Evolutionary conservation across 805 yeast genomes (phyloP), one percentile per base, ranked within the genome.

Genomic region (Metschnikowia continentalis): DNA sequence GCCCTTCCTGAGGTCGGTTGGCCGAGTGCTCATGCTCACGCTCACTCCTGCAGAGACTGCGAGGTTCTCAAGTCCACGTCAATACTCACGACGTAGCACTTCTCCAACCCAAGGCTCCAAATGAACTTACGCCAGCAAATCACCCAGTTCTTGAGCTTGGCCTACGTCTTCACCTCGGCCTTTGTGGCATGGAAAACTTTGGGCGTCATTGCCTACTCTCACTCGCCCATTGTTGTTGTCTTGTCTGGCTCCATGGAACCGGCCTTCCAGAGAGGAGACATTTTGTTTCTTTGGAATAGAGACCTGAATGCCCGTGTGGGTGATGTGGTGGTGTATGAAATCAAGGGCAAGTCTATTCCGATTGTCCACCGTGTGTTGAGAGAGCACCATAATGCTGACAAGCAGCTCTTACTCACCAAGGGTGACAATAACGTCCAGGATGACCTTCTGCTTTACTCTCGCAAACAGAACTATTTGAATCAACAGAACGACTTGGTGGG

Each of bases 241-340:
- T 79, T 94, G 45, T 90, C 98, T 1, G 99, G 99, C 5, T 92
- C 98, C 2, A 94, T 94, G 99, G 99, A 94, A 67, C 99, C 99
- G 2, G 99, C 99, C 1, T 94, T 94, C 78, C 97, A 94, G 70
- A 81, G 99, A 70, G 99, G 99, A 46, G 99, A 94, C 66, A 85
- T 94, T 15, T 72, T 94, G 54, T 84, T 94, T 61, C 74, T 94
- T 50, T 91, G 96, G 96, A 94, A 94, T 69, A 77, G 97, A 58
- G 83, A 86, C 50, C 62, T 70, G 19, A 66, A 68, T 32, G 82
- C 84, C 19, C 73, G 80, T 42, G 94, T 91, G 0, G 99, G 99
- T 20, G 99, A 94, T 61, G 77, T 94, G 22, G 98, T 94, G 13
- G 98, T 94, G 5, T 94, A 94, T 65, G 90, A 94, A 60, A 80